phyloP scores from a whole-genome alignment of 2,329 filamentous ascomycete species.

The Penicillium palitans region DNA sequence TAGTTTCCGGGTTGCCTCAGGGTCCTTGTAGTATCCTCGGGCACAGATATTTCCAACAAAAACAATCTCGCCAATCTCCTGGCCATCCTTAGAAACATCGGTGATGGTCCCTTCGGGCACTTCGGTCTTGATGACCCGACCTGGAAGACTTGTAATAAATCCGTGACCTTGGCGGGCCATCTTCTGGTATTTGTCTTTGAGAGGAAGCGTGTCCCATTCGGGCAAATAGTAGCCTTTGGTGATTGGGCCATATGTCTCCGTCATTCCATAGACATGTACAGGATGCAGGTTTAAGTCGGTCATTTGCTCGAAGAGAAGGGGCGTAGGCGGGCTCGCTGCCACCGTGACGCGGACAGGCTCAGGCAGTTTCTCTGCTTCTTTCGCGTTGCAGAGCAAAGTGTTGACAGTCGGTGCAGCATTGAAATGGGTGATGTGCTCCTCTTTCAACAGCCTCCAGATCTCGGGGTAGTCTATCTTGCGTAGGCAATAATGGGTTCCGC shows the following conservation, averaged over 20 bases:
- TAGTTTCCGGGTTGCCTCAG: slow-evolving; percentile 78
- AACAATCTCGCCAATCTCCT: slow-evolving; percentile 80
- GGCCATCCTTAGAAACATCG: slow-evolving; percentile 68
- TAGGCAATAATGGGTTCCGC: slow-evolving; percentile 93
- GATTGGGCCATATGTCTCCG: slow-evolving; percentile 91
- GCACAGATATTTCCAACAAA: slow-evolving; percentile 90
- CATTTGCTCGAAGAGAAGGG: slow-evolving; percentile 93
- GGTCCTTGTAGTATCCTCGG: slow-evolving; percentile 88
- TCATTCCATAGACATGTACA: slow-evolving; percentile 87
- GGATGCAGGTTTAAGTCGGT: slow-evolving; percentile 79
- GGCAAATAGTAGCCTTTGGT: slow-evolving; percentile 91
- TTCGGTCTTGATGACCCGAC: slow-evolving; percentile 78
- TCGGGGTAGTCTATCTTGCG: slow-evolving; percentile 92
- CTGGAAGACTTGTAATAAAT: slow-evolving; percentile 78
- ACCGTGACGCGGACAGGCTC: slow-evolving; percentile 82
- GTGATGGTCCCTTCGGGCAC: slow-evolving; percentile 65
- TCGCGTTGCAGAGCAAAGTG: slow-evolving; percentile 79
- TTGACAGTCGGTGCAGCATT: slow-evolving; percentile 96
- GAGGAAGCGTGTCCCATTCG: slow-evolving; percentile 72
- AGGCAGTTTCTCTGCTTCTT: slow-evolving; percentile 69
- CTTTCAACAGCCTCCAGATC: slow-evolving; percentile 85
- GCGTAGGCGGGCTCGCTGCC: slow-evolving; percentile 85
- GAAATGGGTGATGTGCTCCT: slow-evolving; percentile 89
- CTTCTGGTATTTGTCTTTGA: slow-evolving; percentile 75
- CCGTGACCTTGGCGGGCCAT: slow-evolving; percentile 96